Evolutionary conservation across 106 monocot species (phyloP), one percentile per base, ranked within the genome.

Genomic region (Gastrodia elata): DNA sequence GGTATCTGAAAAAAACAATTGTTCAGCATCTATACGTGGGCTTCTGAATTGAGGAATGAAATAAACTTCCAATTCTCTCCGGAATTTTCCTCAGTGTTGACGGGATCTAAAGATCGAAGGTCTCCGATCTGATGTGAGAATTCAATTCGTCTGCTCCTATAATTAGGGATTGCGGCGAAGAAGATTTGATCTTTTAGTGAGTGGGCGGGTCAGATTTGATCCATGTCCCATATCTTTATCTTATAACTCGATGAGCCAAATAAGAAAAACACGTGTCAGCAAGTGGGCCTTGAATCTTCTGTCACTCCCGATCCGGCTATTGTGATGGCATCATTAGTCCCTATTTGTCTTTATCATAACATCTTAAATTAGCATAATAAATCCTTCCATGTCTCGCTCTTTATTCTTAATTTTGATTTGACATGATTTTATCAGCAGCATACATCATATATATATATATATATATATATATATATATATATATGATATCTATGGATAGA

Each of bases 121-220:
- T 65, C 64, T 35, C 35, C 11, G 67, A 67, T 67, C 67, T 20
- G 6, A 67, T 35, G 18, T 18, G 11, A 5, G 35, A 16, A 65
- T 65, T 65, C 36, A 36, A 5, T 65, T 16, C 35, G 15, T 36
- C 67, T 3, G 35, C 67, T 36, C 67, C 36, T 24, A 37, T 6
- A 37, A 38, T 67, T 38, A 36, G 37, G 67, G 67, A 67, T 38
- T 3, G 20, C 27, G 20, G 61, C 30, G 61, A 22, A 57, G 20
- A 52, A 24, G 52, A 52, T 52, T 61, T 61, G 20, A 61, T 61
- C 20, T 61, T 32, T 7, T 30, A 61, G 32, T 61, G 26, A 2
- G 61, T 28, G 61, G 61, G 61, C 28, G 61, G 61, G 61, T 32
- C 30, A 30, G 61, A 61, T 61, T 61, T 28, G 26, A 61, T 61